Conservation (phyloP, 768 basidiomycete species). For the Leucocoprinus birnbaumii region DNA sequence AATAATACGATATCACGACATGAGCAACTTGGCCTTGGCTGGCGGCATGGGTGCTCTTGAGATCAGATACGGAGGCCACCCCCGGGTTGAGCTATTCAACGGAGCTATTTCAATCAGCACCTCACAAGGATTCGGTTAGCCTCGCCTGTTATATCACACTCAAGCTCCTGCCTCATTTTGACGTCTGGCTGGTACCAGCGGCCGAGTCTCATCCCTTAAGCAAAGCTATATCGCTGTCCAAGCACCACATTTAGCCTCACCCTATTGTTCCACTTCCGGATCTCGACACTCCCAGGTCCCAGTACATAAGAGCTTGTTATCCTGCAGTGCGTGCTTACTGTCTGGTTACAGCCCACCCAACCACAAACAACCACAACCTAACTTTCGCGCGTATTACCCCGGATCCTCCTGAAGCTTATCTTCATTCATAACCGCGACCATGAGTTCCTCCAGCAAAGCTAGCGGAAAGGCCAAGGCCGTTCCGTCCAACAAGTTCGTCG, state of each 20-base stretch:
- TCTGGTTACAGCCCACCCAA: neutral
- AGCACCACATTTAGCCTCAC: neutral
- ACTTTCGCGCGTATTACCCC: neutral
- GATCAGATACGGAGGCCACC: neutral
- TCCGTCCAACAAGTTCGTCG: neutral
- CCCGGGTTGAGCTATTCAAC: neutral
- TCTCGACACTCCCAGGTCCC: neutral
- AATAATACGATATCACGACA: slow-evolving; percentile 5
- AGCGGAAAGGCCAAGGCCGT: slow-evolving; percentile 9
- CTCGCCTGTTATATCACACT: neutral
- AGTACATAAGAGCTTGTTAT: neutral
- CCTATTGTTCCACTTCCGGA: slow-evolving; percentile 3
- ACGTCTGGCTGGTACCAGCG: slow-evolving; percentile 1
- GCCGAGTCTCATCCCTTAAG: slow-evolving; percentile 1
- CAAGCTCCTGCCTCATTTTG: neutral
- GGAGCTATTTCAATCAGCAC: neutral
- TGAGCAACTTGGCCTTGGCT: neutral
- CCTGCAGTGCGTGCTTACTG: neutral
- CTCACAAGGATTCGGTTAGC: neutral
- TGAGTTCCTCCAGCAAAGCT: slow-evolving; percentile 5
- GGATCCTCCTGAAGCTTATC: neutral
- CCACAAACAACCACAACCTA: neutral
- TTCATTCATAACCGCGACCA: neutral
- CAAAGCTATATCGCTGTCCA: neutral
- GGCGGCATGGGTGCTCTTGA: neutral